Conservation (phyloP, 164 flowering plant genomes). For the Magnolia sinica region DNA sequence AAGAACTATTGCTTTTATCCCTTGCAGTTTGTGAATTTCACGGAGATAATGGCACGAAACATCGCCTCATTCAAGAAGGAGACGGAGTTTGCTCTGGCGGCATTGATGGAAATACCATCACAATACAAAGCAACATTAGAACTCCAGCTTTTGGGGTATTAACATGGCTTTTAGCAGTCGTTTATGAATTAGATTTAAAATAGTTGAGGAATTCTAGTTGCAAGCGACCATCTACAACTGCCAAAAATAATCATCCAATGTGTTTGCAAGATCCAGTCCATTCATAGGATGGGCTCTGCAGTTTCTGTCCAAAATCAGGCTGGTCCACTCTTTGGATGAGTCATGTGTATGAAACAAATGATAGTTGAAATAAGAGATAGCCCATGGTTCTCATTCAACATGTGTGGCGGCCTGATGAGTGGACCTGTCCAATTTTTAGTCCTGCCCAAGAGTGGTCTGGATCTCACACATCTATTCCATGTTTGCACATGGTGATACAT, state of each 20-base stretch:
- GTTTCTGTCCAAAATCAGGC: no score
- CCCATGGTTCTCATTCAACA: no score
- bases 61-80: constrained; percentile 33
- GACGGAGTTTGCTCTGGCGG: constrained; percentile 46
- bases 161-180: not conserved
- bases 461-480: not conserved
- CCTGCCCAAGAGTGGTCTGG: not conserved
- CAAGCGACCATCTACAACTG: no score
- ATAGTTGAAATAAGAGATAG: no score
- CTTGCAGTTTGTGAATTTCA: constrained; percentile 57
- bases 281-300: no score
- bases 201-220: no score
- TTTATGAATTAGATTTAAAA: not conserved
- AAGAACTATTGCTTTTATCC: not conserved
- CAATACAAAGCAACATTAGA: constrained; percentile 49
- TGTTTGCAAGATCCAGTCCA: no score
- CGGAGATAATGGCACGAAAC: constrained; percentile 39
- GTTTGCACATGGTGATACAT: not conserved
- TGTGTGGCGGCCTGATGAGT: no score
- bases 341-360: no score
- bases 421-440: no score
- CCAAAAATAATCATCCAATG: no score
- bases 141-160: constrained; percentile 42
- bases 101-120: constrained; percentile 56
- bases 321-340: no score